phyloP scores from a whole-genome alignment of 768 basidiomycete species.

The Termitomyces sp. region DNA sequence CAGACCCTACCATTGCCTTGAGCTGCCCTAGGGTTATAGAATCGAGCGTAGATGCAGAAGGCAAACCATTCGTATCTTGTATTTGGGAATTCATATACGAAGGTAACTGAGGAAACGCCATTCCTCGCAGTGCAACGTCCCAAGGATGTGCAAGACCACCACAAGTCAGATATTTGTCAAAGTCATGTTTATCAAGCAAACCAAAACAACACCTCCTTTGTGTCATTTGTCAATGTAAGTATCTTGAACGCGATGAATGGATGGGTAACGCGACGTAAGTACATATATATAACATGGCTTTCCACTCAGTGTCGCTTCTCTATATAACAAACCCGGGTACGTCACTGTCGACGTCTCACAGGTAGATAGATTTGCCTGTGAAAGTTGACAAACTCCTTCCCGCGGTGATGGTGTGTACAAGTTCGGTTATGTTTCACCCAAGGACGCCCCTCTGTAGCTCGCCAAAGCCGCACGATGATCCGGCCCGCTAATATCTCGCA shows the following conservation, averaged over 20 bases:
- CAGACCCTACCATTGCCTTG: slow-evolving; percentile 63
- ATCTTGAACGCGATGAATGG: neutral
- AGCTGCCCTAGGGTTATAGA: slow-evolving; percentile 81
- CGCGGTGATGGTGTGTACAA: neutral
- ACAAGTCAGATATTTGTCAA: neutral
- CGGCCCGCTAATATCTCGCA: slow-evolving; percentile 7
- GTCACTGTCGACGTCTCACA: neutral
- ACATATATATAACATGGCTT: neutral
- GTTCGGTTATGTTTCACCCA: neutral
- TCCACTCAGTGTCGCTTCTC: neutral
- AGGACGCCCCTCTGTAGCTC: slow-evolving; percentile 3
- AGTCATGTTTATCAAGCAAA: neutral
- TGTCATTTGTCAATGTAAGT: too few relatives aligned
- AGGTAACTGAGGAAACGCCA: slow-evolving; percentile 23
- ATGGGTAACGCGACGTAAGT: neutral
- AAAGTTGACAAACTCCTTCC: neutral
- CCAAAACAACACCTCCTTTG: neutral
- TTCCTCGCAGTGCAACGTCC: neutral
- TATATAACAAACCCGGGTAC: neutral
- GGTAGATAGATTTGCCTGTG: neutral
- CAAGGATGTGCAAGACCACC: too few relatives aligned
- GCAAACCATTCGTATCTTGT: slow-evolving; percentile 18
- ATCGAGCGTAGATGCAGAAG: slow-evolving; percentile 40
- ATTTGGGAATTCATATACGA: slow-evolving; percentile 22
- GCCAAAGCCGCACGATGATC: slow-evolving; percentile 1